Base-by-base conservation (phyloP, 441 rosid species). In the Erysimum pusillum region DNA sequence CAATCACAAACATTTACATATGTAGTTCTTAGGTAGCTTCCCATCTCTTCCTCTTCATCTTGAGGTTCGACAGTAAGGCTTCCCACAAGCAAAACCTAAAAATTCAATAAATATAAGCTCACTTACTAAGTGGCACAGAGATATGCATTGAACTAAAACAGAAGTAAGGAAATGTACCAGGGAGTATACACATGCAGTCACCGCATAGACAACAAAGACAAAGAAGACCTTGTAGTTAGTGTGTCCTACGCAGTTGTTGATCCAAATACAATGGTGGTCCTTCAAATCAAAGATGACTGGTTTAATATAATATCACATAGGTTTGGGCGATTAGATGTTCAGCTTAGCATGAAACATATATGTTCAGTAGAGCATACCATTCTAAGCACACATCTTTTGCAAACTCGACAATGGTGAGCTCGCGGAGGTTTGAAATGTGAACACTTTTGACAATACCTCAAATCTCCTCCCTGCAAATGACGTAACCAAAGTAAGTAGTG, bases 181-280 rank as follows among this genome's bases (percentile, higher is more conserved):
- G 69, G 97, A 88, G 81, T 94, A 89, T 74, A 90, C 53, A 83
- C 91, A 86, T 7, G 97, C 84, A 61, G 81, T 82, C 75, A 84
- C 87, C 1, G 97, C 97, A 80, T 86, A 85, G 46, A 89, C 81
- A 76, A 94, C 87, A 64, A 94, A 92, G 66, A 87, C 73, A 65
- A 94, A 90, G 88, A 94, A 94, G 80, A 77, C 89, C 83, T 94
- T 94, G 78, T 94, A 94, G 87, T 94, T 94, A 71, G 93, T 85
- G 70, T 92, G 95, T 78, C 98, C 98, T 1, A 94, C 97, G 42
- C 98, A 94, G 71, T 94, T 94, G 80, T 85, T 92, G 85, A 94
- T 94, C 98, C 98, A 94, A 34, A 92, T 88, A 87, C 98, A 94
- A 77, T 92, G 98, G 63, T 93, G 98, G 71, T 93, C 98, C 98